Evolutionary conservation across 1,284 basidiomycete genomes (phyloP).

Genomic region (Tetrapyrgos nigripes): DNA sequence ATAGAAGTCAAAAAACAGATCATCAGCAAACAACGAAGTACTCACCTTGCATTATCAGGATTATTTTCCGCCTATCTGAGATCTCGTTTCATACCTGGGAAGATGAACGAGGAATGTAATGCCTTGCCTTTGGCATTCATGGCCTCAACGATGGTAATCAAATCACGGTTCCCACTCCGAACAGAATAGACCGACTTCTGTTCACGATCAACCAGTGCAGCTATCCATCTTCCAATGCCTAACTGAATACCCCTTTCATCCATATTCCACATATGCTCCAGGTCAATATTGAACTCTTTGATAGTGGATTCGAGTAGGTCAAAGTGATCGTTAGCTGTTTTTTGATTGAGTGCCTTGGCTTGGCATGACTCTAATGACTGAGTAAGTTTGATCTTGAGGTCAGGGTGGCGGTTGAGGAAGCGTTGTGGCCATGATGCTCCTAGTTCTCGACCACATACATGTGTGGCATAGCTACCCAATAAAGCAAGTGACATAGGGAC

Average conservation of each 20-base stretch:
- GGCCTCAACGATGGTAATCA: constrained; percentile 45
- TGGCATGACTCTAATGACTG: not conserved
- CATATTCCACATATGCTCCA: constrained; percentile 44
- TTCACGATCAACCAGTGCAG: constrained; percentile 31
- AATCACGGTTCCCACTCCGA: constrained; percentile 39
- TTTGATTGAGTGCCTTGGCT: not conserved
- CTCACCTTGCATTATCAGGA: constrained; percentile 29
- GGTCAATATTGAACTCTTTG: constrained; percentile 28
- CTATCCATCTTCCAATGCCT: constrained; percentile 30
- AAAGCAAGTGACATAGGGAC: constrained; percentile 19
- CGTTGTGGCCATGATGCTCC: constrained; percentile 10
- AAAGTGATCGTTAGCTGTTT: not conserved
- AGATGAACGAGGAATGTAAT: constrained; percentile 32
- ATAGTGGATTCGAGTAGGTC: constrained; percentile 25
- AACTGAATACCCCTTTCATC: constrained; percentile 49
- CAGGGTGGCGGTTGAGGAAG: constrained; percentile 11
- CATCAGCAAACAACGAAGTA: not conserved
- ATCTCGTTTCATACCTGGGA: constrained; percentile 29
- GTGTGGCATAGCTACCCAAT: constrained; percentile 9
- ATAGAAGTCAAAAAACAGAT: not conserved
- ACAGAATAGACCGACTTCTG: constrained; percentile 31
- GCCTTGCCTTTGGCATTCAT: constrained; percentile 41
- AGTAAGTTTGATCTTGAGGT: constrained; percentile 13
- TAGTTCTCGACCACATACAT: constrained; percentile 7
- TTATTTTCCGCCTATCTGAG: constrained; percentile 29